These are phyloP conservation scores for Rhipidocladum racemiflorum DNA, from an alignment of 176 grass and related monocot species.

Conservation along the genomic window DNA sequence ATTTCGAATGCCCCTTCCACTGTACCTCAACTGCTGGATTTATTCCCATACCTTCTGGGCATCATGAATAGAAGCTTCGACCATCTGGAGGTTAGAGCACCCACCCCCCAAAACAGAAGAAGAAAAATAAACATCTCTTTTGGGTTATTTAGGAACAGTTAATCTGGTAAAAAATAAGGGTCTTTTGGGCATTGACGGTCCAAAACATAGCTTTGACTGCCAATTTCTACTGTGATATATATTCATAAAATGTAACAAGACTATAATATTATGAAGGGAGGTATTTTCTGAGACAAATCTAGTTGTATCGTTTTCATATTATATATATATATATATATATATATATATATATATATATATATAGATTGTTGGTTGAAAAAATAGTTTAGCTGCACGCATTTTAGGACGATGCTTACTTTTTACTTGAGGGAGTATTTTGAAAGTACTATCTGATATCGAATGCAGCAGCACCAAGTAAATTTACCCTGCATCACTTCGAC, in stretches of 20 bases:
- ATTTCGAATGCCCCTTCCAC: slow-evolving; percentile 84
- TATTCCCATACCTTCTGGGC: slow-evolving; percentile 83
- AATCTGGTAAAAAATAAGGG: neutral
- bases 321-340: neutral
- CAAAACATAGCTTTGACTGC: neutral
- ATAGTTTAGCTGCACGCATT: neutral
- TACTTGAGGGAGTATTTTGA: neutral
- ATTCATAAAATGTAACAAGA: neutral
- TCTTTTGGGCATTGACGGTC: neutral
- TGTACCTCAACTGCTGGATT: slow-evolving; percentile 80
- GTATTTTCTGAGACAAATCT: neutral
- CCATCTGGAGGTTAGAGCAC: slow-evolving; percentile 73
- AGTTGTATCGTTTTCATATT: neutral
- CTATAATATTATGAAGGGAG: neutral
- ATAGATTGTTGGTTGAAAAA: neutral
- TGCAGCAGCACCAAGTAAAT: neutral
- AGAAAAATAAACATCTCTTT: neutral
- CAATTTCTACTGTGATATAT: neutral
- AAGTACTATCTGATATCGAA: neutral
- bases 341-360: neutral
- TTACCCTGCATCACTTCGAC: neutral
- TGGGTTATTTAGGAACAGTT: slow-evolving; percentile 5
- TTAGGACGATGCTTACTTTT: neutral
- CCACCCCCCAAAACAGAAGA: neutral
- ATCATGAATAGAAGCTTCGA: slow-evolving; percentile 92